These are phyloP conservation scores for Naganishia antarctica DNA, from an alignment of 768 basidiomycete genomes.

Conservation along the genomic window DNA sequence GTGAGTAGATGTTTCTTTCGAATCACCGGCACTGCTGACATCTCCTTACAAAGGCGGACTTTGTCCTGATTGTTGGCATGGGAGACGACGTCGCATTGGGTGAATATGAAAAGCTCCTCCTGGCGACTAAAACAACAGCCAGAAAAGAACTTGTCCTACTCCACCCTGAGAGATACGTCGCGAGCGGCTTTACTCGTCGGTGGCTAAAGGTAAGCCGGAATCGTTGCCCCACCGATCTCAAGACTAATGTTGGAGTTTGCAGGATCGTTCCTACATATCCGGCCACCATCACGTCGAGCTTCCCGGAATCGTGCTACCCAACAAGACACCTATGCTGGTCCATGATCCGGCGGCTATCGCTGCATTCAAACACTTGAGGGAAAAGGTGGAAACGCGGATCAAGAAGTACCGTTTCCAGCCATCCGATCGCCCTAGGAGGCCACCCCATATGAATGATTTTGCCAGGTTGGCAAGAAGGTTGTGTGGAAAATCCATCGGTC, in stretches of 20 bases:
- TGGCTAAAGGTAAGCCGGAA: conserved; percentile 77
- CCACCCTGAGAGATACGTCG: conserved; percentile 82
- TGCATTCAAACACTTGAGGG: conserved; percentile 85
- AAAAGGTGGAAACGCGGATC: conserved; percentile 82
- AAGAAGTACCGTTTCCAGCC: conserved; percentile 69
- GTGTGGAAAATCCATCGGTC: conserved; percentile 85
- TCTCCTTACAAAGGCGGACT: conserved; percentile 65
- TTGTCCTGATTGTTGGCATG: conserved; percentile 87
- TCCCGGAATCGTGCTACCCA: conserved; percentile 52
- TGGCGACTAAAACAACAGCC: conserved; percentile 97
- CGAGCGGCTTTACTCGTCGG: conserved; percentile 84
- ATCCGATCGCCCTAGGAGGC: conserved; percentile 65
- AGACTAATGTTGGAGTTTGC: conserved; percentile 29
- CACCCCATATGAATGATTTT: conserved; percentile 84
- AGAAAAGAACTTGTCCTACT: conserved; percentile 91
- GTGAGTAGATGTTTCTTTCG: conserved; percentile 50
- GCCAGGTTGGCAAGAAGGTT: conserved; percentile 81
- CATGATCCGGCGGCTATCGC: conserved; percentile 82
- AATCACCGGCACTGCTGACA: conserved; percentile 14
- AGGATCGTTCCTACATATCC: conserved; percentile 94
- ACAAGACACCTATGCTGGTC: conserved; percentile 53
- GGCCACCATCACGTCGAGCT: conserved; percentile 90
- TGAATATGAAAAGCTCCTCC: conserved; percentile 85
- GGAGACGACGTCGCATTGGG: conserved; percentile 79
- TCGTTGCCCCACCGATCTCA: neutral